Conservation (phyloP, 306 rosid genomes). For the Malus orientalis region DNA sequence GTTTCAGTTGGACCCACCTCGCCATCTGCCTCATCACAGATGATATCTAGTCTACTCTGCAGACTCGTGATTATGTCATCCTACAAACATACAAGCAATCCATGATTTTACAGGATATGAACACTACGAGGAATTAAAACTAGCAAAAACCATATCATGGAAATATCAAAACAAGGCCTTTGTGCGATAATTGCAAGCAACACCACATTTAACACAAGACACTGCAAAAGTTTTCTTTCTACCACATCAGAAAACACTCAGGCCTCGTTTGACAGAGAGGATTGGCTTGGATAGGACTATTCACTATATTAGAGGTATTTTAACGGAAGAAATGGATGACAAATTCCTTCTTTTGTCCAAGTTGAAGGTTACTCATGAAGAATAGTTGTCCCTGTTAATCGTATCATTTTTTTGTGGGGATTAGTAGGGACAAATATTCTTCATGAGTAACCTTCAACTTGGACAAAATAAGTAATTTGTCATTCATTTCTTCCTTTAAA, state of each 20-base stretch:
- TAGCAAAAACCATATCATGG: not conserved
- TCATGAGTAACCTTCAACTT: too few species aligned
- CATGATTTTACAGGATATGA: not conserved
- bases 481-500: too few species aligned
- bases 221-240: not conserved
- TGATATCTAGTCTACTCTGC: slow-evolving; percentile 83
- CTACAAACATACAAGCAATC: slow-evolving; percentile 28
- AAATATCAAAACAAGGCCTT: not conserved
- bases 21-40: slow-evolving; percentile 71
- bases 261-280: too few species aligned
- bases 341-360: too few species aligned
- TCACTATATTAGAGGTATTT: too few species aligned
- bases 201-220: not conserved
- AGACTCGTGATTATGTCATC: slow-evolving; percentile 80
- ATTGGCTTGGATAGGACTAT: too few species aligned
- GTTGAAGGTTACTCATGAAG: too few species aligned
- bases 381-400: too few species aligned
- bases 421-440: too few species aligned
- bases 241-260: not conserved
- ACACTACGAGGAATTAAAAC: not conserved
- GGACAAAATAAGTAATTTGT: too few species aligned
- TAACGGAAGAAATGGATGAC: too few species aligned
- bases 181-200: not conserved
- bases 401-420: too few species aligned
- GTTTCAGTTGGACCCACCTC: slow-evolving; percentile 31